Evolutionary conservation across 257 asterid genomes (phyloP).

Genomic region (Ajuga chamaepitys): DNA sequence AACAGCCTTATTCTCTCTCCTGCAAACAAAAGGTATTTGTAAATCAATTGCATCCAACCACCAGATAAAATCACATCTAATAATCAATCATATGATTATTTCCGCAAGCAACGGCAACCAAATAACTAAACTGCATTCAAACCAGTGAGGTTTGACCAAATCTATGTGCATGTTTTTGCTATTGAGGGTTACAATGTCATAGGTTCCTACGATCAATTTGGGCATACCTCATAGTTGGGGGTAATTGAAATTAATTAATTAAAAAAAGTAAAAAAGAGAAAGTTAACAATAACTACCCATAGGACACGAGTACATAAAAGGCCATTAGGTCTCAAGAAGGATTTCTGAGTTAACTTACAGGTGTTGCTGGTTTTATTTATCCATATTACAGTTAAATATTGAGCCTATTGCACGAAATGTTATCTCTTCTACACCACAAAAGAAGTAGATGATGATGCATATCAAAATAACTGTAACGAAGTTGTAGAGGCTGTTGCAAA

Average conservation of each 20-base stretch:
- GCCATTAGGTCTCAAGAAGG: too few relatives aligned
- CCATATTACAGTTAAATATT: too few relatives aligned
- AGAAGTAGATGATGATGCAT: too few relatives aligned
- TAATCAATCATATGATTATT: background rate
- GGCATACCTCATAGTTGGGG: background rate
- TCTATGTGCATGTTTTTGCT: background rate
- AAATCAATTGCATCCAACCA: background rate
- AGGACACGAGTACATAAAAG: too few relatives aligned
- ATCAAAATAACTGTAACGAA: too few relatives aligned
- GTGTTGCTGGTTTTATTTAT: background rate
- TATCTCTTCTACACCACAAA: too few relatives aligned
- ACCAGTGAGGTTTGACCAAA: background rate
- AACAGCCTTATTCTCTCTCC: conserved; percentile 18
- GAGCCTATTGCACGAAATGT: too few relatives aligned
- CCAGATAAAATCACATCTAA: background rate
- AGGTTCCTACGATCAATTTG: background rate
- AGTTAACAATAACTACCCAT: too few relatives aligned
- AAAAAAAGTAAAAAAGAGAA: too few relatives aligned
- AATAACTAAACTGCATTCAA: background rate
- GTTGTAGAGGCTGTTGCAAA: too few relatives aligned
- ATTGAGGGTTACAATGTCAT: background rate
- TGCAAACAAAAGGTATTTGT: background rate
- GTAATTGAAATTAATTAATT: background rate
- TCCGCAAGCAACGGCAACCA: background rate
- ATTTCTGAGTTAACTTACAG: too few relatives aligned